These are phyloP conservation scores for Chrysochromulina tobinii DNA, from an alignment of 78 protist species.

Conservation along the genomic window DNA sequence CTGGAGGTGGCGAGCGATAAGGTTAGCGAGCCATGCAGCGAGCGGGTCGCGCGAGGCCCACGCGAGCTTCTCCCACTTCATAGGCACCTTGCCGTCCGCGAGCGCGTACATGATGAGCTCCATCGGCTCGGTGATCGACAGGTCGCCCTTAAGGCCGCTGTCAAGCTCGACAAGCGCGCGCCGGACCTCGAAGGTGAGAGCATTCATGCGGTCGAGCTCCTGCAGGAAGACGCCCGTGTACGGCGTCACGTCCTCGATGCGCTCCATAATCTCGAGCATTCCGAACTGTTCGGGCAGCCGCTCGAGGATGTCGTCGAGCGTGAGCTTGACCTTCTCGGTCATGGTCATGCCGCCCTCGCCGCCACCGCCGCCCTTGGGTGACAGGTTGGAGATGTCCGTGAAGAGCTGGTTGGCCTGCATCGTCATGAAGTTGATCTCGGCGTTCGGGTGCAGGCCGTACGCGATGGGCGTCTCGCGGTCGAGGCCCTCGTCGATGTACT, in stretches of 20 bases:
- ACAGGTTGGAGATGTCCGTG: constrained; percentile 63
- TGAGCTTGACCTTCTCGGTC: background rate
- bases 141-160: constrained; percentile 73
- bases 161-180: constrained; percentile 67
- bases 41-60: constrained; percentile 71
- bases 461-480: constrained; percentile 81
- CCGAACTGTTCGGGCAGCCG: constrained; percentile 39
- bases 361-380: constrained; percentile 48
- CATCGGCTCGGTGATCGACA: constrained; percentile 69
- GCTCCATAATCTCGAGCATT: constrained; percentile 39
- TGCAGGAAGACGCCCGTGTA: constrained; percentile 69
- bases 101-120: constrained; percentile 50
- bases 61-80: constrained; percentile 58
- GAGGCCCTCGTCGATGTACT: constrained; percentile 65
- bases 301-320: constrained; percentile 46
- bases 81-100: constrained; percentile 58
- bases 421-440: constrained; percentile 80
- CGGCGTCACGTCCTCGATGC: constrained; percentile 63
- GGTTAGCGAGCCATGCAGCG: constrained; percentile 65
- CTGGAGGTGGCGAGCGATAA: constrained; percentile 54
- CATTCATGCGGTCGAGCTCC: constrained; percentile 79
- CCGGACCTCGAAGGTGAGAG: constrained; percentile 54
- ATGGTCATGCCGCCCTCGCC: constrained; percentile 13
- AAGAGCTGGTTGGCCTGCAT: constrained; percentile 66
- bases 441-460: constrained; percentile 88